A percentile compares a stretch with the other conserved stretches of the same genome.
phyloP scores from a whole-genome alignment of 129 eudicot species.

The Tagetes patula region DNA sequence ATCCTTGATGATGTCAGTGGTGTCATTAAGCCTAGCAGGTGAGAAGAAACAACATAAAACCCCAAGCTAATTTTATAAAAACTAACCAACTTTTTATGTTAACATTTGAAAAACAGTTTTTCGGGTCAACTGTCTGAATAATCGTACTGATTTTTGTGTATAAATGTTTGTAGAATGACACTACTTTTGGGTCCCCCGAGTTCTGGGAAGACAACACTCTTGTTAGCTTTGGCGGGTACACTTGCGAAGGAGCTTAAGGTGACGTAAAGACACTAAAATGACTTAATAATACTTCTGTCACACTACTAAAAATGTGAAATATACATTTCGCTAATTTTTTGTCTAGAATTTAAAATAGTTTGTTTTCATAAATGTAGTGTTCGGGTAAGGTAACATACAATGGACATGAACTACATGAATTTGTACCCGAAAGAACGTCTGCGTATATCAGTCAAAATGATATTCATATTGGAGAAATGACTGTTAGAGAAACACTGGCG shows the following conservation, averaged over 20 bases:
- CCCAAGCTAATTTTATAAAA: neutral
- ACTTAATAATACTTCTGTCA: neutral
- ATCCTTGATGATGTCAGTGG: slow-evolving; percentile 77
- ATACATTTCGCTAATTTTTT: neutral
- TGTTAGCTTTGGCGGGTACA: slow-evolving; percentile 73
- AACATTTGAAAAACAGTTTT: neutral
- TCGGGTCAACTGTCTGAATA: neutral
- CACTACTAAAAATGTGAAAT: neutral
- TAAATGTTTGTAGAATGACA: slow-evolving; percentile 55
- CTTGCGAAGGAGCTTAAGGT: slow-evolving; percentile 57
- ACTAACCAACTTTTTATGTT: neutral
- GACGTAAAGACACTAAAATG: neutral
- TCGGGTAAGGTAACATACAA: slow-evolving; percentile 64
- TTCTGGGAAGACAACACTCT: slow-evolving; percentile 78
- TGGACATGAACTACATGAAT: slow-evolving; percentile 65
- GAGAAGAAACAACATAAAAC: slow-evolving; percentile 18
- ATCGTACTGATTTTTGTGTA: neutral
- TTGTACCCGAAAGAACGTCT: slow-evolving; percentile 67
- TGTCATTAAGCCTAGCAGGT: slow-evolving; percentile 79
- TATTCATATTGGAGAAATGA: slow-evolving; percentile 74
- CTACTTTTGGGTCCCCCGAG: slow-evolving; percentile 85
- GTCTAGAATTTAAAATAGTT: neutral
- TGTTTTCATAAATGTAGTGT: slow-evolving; percentile 25
- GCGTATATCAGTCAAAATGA: slow-evolving; percentile 78
- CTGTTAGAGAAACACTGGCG: slow-evolving; percentile 59